Evolutionary conservation across 2,329 filamentous ascomycete genomes (phyloP).

Genomic region (Macrophomina pseudophaseolina): DNA sequence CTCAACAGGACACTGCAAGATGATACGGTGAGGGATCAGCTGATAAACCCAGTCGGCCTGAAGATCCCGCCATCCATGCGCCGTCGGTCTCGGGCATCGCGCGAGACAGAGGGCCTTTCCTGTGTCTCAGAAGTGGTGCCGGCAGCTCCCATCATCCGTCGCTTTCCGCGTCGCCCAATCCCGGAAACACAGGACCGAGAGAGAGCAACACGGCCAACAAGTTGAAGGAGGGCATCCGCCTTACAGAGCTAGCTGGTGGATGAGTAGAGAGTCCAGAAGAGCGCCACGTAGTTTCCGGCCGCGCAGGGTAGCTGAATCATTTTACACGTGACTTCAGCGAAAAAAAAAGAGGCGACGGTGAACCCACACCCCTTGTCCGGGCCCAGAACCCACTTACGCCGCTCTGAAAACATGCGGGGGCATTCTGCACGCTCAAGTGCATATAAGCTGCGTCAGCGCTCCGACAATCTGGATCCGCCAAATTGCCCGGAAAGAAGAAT

Average conservation of each 20-base stretch:
- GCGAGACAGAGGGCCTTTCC: neutral
- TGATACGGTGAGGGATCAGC: no score
- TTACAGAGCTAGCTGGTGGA: no score
- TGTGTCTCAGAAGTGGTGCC: no score
- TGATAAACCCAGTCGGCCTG: no score
- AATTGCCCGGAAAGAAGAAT: neutral
- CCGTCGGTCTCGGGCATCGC: neutral
- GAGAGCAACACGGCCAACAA: no score
- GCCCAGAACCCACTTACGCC: constrained; percentile 1
- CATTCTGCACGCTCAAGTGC: neutral
- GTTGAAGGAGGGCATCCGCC: no score
- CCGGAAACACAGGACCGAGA: no score
- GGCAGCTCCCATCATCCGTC: no score
- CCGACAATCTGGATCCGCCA: constrained; percentile 3
- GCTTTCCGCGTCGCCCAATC: no score
- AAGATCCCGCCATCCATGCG: no score
- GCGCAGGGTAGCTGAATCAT: constrained; percentile 12
- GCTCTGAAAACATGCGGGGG: constrained; percentile 18
- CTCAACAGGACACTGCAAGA: no score
- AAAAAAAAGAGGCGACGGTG: neutral
- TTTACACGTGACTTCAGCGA: neutral
- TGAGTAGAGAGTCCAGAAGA: neutral
- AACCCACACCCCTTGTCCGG: neutral
- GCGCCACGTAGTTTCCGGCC: neutral
- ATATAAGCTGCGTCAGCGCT: neutral